Evolutionary conservation across 2,329 filamentous ascomycete species (phyloP).

Genomic region (Exophiala calicioides): DNA sequence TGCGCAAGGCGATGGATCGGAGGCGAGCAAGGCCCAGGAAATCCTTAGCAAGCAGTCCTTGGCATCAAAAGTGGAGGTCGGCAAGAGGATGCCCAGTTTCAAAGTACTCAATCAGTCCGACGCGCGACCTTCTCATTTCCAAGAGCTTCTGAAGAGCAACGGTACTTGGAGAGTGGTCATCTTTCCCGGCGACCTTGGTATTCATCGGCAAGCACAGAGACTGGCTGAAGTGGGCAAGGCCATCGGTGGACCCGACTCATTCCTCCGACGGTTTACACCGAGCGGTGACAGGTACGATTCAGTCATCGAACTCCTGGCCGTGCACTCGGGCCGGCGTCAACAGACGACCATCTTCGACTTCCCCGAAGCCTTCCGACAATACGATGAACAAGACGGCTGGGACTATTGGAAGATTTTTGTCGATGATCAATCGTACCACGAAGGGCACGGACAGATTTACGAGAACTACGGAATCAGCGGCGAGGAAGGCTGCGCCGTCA

Average conservation of each 20-base stretch:
- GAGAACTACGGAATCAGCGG: constrained; percentile 60
- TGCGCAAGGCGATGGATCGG: constrained; percentile 52
- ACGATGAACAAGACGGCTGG: constrained; percentile 52
- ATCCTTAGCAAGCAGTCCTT: constrained; percentile 21
- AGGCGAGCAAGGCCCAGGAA: constrained; percentile 37
- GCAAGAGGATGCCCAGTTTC: constrained; percentile 39
- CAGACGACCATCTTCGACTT: constrained; percentile 56
- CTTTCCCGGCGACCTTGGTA: constrained; percentile 61
- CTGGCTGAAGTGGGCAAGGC: constrained; percentile 52
- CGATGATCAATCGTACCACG: constrained; percentile 56
- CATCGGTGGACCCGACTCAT: constrained; percentile 40
- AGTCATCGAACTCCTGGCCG: constrained; percentile 61
- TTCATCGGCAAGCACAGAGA: constrained; percentile 45
- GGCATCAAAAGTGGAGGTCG: constrained; percentile 36
- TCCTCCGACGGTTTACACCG: constrained; percentile 51
- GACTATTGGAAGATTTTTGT: constrained; percentile 60
- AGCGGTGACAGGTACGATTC: constrained; percentile 43
- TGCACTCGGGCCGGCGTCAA: constrained; percentile 57
- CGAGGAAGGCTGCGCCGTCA: constrained; percentile 58
- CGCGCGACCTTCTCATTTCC: constrained; percentile 42
- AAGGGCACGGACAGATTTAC: constrained; percentile 51
- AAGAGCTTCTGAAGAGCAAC: constrained; percentile 39
- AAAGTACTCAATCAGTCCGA: constrained; percentile 41
- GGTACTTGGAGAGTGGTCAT: constrained; percentile 48
- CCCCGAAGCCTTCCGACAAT: constrained; percentile 52